phyloP scores from a whole-genome alignment of 208 protist species.

The Wallacemonas rigidus region DNA sequence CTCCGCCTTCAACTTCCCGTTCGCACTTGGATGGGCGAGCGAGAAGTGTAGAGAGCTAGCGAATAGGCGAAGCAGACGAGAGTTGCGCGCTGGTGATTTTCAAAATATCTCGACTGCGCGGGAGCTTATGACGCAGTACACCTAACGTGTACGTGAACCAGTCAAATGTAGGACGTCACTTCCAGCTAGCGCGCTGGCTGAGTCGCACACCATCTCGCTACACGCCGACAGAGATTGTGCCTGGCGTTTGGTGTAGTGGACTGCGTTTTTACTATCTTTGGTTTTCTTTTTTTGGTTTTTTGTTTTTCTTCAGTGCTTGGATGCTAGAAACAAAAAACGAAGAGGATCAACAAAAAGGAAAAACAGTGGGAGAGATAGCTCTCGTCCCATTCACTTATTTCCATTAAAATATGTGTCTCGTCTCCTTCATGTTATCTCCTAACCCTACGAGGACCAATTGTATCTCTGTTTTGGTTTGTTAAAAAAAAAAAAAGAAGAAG shows the following conservation, averaged over 20 bases:
- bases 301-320: background rate
- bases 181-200: too few relatives aligned
- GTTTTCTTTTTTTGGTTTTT: background rate
- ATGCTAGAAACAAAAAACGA: conserved; percentile 7
- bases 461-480: background rate
- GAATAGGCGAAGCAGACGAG: too few relatives aligned
- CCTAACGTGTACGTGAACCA: too few relatives aligned
- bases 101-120: too few relatives aligned
- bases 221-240: background rate
- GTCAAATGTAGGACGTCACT: too few relatives aligned
- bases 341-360: background rate
- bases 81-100: too few relatives aligned
- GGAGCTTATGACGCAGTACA: too few relatives aligned
- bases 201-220: too few relatives aligned
- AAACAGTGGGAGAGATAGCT: background rate
- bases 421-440: conserved; percentile 11
- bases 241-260: background rate
- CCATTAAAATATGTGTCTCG: background rate
- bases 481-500: background rate
- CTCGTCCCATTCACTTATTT: background rate
- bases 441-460: conserved; percentile 15
- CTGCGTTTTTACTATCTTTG: background rate
- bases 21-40: too few relatives aligned
- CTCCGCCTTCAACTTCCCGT: too few relatives aligned
- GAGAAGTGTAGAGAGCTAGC: too few relatives aligned